A percentile compares a stretch with the other conserved stretches of the same genome.
Conservation (phyloP, 1,284 basidiomycete species). For the Golubevia pallescens region DNA sequence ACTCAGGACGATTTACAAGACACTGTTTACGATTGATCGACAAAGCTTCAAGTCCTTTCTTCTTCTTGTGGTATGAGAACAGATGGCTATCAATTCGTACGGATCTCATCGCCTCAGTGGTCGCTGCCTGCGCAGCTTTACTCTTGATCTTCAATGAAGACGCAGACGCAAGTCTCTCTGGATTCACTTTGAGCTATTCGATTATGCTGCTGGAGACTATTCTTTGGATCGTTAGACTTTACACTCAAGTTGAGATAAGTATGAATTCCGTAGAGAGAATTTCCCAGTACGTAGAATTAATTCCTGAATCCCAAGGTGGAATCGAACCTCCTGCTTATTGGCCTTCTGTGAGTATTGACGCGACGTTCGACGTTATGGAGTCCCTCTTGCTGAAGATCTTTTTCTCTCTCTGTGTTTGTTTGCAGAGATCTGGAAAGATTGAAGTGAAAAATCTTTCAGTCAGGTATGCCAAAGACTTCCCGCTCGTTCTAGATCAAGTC, state of each 20-base stretch:
- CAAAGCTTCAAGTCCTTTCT: constrained; percentile 56
- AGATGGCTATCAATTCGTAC: constrained; percentile 63
- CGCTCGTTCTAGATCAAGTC: constrained; percentile 50
- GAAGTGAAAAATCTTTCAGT: constrained; percentile 55
- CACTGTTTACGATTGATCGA: constrained; percentile 58
- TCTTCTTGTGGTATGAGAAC: constrained; percentile 63
- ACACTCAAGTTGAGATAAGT: constrained; percentile 48
- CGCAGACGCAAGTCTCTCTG: constrained; percentile 54
- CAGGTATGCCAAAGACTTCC: constrained; percentile 60
- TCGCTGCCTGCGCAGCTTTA: constrained; percentile 44
- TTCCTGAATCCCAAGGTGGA: constrained; percentile 41
- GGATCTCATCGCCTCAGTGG: constrained; percentile 51
- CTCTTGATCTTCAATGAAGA: constrained; percentile 38
- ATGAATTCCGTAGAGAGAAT: constrained; percentile 58
- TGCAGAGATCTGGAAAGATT: constrained; percentile 30
- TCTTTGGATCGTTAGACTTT: constrained; percentile 60
- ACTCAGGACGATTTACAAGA: constrained; percentile 54
- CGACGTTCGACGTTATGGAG: no score
- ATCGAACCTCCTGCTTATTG: constrained; percentile 58
- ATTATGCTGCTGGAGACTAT: constrained; percentile 59
- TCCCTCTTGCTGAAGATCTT: no score
- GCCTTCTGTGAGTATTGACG: constrained; percentile 33
- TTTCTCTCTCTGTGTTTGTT: no score
- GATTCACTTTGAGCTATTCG: constrained; percentile 52
- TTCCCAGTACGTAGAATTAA: constrained; percentile 54